A percentile compares a stretch with the other conserved stretches of the same genome.
phyloP scores from a whole-genome alignment of 1,284 basidiomycete species.

The Ustilago xerochloae region DNA sequence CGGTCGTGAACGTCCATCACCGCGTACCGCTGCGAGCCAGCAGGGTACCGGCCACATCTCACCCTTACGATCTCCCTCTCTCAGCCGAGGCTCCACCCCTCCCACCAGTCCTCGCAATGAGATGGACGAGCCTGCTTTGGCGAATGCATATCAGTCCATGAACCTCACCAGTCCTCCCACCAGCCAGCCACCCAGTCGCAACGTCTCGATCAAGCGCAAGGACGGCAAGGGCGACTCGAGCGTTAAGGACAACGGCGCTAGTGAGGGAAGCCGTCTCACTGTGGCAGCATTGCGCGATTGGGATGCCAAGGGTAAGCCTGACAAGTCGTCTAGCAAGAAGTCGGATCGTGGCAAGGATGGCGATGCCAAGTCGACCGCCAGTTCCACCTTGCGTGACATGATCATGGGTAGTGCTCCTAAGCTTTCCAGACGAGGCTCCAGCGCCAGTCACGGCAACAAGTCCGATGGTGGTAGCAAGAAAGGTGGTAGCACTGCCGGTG shows the following conservation, averaged over 20 bases:
- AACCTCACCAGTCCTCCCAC: conserved; percentile 46
- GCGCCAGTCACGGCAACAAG: conserved; percentile 54
- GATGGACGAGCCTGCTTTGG: conserved; percentile 43
- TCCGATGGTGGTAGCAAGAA: conserved; percentile 60
- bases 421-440: conserved; percentile 61
- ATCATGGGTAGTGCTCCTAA: conserved; percentile 65
- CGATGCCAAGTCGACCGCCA: conserved; percentile 61
- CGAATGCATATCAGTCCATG: conserved; percentile 47
- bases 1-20: conserved; percentile 35
- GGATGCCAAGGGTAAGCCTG: conserved; percentile 55
- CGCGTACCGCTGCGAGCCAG: conserved; percentile 28
- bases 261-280: conserved; percentile 54
- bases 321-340: conserved; percentile 46
- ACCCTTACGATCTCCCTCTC: conserved; percentile 45
- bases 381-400: conserved; percentile 65
- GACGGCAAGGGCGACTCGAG: conserved; percentile 26
- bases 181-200: conserved; percentile 57
- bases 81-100: conserved; percentile 47
- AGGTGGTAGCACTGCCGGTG: conserved; percentile 47
- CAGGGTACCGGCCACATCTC: conserved; percentile 47
- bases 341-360: conserved; percentile 51
- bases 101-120: conserved; percentile 55
- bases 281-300: conserved; percentile 63
- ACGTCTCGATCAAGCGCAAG: conserved; percentile 57
- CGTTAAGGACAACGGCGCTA: conserved; percentile 21